Evolutionary conservation across 495 filamentous ascomycete genomes (phyloP), one percentile per base, ranked within the genome.

Genomic region (Penicillium atrosanguineum): DNA sequence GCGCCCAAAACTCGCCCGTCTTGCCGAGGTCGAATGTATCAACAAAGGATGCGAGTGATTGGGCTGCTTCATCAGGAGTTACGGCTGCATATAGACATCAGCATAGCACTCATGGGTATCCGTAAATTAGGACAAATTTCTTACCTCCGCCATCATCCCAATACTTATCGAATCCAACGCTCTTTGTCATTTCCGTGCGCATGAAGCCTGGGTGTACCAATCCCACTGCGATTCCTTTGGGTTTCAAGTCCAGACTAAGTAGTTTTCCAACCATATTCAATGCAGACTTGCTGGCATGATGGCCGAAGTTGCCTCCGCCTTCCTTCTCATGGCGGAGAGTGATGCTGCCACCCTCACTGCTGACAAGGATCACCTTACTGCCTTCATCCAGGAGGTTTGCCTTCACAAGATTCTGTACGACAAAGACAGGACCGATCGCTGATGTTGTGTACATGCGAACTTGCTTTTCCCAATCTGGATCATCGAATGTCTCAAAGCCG

Each of bases 221-320:
- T 6, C 78, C 84, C 8, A 90, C 81, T 2, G 84, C 76, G 45
- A 90, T 77, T 0, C 77, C 82, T 39, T 83, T 71, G 0, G 79
- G 74, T 64, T 85, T 84, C 19, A 90, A 66, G 63, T 90, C 87
- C 55, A 88, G 65, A 57, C 80, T 83, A 31, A 90, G 64, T 41
- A 90, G 71, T 60, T 86, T 87, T 4, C 85, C 87, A 5, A 84
- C 83, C 87, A 90, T 90, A 64, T 89, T 90, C 49, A 86, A 64
- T 4, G 86, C 87, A 5, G 84, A 77, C 61, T 90, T 89, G 69
- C 79, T 83, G 0, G 78, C 87, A 75, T 90, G 87, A 62, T 89
- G 86, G 3, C 78, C 86, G 62, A 83, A 89, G 62, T 88, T 88
- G 0, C 86, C 87, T 8, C 85, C 87, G 0, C 85, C 86, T 64